phyloP scores from a whole-genome alignment of 371 early-diverging fungal species.

The Syncephalastrum monosporum region DNA sequence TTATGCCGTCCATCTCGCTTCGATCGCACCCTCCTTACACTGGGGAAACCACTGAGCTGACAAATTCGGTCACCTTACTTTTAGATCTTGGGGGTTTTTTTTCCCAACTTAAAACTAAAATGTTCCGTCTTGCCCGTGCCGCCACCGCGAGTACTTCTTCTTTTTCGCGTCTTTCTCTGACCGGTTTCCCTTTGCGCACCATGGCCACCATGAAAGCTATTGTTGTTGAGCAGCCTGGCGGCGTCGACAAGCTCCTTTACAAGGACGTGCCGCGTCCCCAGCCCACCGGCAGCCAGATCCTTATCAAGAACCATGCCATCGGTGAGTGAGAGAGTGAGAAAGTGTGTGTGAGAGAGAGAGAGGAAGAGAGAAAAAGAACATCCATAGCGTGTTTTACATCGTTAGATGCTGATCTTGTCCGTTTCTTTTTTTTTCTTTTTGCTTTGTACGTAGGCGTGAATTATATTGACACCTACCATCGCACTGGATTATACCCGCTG shows the following conservation, averaged over 20 bases:
- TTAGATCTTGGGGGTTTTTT: too few relatives aligned
- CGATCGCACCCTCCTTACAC: too few relatives aligned
- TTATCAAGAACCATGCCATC: conserved; percentile 77
- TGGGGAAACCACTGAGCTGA: too few relatives aligned
- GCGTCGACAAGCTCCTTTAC: conserved; percentile 67
- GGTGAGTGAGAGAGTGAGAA: conserved; percentile 29
- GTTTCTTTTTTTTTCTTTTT: too few relatives aligned
- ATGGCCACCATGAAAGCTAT: conserved; percentile 75
- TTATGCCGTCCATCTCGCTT: too few relatives aligned
- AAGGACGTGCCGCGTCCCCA: conserved; percentile 50
- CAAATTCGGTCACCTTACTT: too few relatives aligned
- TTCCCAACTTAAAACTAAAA: background rate
- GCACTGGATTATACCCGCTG: conserved; percentile 80
- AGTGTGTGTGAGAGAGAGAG: too few relatives aligned
- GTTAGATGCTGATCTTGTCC: too few relatives aligned
- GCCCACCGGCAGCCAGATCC: conserved; percentile 52
- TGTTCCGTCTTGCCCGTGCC: conserved; percentile 6
- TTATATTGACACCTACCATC: conserved; percentile 93
- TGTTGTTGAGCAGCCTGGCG: conserved; percentile 69
- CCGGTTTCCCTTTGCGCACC: background rate
- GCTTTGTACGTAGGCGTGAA: conserved; percentile 63
- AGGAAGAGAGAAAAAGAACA: too few relatives aligned
- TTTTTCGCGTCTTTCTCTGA: conserved; percentile 1
- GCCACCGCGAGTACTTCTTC: background rate
- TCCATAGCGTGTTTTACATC: too few relatives aligned